Percentiles rank a stretch among this genome's conserved stretches.
These are phyloP conservation scores for Chlamydomonas sp. DNA, from an alignment of 139 green algal genomes.

Conservation along the genomic window DNA sequence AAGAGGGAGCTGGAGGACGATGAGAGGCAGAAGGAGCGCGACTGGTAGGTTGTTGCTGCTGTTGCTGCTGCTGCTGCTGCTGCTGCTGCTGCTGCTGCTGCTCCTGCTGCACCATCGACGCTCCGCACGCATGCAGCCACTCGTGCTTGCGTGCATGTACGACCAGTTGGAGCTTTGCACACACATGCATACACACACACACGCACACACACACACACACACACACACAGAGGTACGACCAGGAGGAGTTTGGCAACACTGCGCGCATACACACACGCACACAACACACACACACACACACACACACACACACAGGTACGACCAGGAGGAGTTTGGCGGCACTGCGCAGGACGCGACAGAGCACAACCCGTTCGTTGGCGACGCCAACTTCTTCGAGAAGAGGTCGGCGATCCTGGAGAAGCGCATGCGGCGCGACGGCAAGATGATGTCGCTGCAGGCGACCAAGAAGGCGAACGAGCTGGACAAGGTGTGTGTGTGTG, in stretches of 20 bases:
- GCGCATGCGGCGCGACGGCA: conserved; percentile 74
- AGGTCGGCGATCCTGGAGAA: conserved; percentile 55
- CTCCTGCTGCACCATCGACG: too few relatives aligned
- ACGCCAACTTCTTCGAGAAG: conserved; percentile 45
- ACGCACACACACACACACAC: too few relatives aligned
- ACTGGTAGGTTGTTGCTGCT: too few relatives aligned
- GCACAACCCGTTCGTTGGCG: conserved; percentile 22
- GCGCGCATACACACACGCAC: too few relatives aligned
- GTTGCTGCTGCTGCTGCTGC: too few relatives aligned
- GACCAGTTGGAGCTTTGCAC: conserved; percentile 74
- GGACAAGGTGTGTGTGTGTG: conserved; percentile 70
- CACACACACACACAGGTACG: too few relatives aligned
- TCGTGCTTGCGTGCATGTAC: too few relatives aligned
- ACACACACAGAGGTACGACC: too few relatives aligned
- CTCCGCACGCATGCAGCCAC: too few relatives aligned
- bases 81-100: too few relatives aligned
- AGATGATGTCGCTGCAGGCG: conserved; percentile 75
- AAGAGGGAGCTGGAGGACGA: conserved; percentile 68
- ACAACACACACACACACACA: too few relatives aligned
- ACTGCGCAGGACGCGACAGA: conserved; percentile 9
- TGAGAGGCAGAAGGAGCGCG: conserved; percentile 73
- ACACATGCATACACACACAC: too few relatives aligned
- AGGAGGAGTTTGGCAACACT: conserved; percentile 79
- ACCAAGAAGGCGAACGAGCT: conserved; percentile 79
- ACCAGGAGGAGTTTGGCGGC: conserved; percentile 72